A percentile compares a stretch with the other conserved stretches of the same genome.
These are phyloP conservation scores for Vanrija sp. DNA, from an alignment of 1,284 basidiomycete genomes.

Conservation along the genomic window DNA sequence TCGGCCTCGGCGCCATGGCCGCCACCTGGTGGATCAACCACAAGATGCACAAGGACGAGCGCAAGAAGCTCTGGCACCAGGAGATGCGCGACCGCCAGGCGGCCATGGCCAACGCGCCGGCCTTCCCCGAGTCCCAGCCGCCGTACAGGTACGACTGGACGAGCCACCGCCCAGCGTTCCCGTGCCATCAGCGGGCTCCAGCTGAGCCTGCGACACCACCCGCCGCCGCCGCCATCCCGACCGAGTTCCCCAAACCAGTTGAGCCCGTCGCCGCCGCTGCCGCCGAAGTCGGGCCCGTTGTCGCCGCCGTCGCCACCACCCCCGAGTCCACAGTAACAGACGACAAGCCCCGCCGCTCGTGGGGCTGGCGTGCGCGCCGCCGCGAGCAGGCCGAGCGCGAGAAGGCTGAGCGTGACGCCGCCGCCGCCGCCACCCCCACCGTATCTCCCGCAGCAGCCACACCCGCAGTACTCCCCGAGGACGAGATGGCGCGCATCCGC, in stretches of 20 bases:
- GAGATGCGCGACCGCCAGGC: background rate
- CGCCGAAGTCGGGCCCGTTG: background rate
- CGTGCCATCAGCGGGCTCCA: too few relatives aligned
- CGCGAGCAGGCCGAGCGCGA: background rate
- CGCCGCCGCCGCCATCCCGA: too few relatives aligned
- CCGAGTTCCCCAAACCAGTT: too few relatives aligned
- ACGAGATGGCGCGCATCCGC: background rate
- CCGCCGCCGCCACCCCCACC: background rate
- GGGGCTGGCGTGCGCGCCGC: background rate
- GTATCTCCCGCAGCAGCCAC: background rate
- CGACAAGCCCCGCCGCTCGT: background rate
- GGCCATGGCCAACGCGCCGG: background rate
- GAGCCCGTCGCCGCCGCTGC: background rate
- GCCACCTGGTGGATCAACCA: slow-evolving; percentile 1
- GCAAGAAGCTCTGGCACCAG: too few relatives aligned
- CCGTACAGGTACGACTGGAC: slow-evolving; percentile 2
- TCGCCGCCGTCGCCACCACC: background rate
- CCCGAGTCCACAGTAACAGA: background rate
- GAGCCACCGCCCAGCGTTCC: background rate
- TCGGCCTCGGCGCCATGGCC: slow-evolving; percentile 4
- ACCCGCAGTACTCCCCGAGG: background rate
- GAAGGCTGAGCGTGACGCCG: background rate
- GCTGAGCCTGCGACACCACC: too few relatives aligned
- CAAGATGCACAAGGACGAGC: background rate
- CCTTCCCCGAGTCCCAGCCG: background rate